A percentile compares a stretch with the other conserved stretches of the same genome.
phyloP scores from a whole-genome alignment of 352 stramenopile species.

The Phytophthora agathidicida region DNA sequence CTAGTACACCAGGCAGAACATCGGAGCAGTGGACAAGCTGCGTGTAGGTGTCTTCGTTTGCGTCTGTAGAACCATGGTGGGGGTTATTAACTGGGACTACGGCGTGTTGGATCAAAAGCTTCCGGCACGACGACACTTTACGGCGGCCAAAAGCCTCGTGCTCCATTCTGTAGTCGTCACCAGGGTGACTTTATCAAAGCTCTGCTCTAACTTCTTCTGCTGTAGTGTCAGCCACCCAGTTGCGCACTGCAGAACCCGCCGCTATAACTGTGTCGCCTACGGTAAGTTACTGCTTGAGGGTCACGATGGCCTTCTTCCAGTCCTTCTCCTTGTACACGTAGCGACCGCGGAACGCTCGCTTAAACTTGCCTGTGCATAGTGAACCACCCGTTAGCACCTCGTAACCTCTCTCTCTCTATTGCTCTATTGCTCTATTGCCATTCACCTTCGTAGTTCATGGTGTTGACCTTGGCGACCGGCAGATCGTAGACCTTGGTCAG shows the following conservation, averaged over 20 bases:
- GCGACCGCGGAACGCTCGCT: slow-evolving; percentile 83
- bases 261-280: slow-evolving; percentile 20
- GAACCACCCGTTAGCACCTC: slow-evolving; percentile 12
- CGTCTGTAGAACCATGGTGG: slow-evolving; percentile 16
- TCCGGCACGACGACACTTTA: not conserved
- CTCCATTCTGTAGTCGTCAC: slow-evolving; percentile 19
- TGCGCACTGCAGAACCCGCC: not conserved
- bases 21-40: slow-evolving; percentile 27
- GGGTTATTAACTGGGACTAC: too few relatives aligned
- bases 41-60: slow-evolving; percentile 26
- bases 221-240: not conserved
- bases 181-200: slow-evolving; percentile 18
- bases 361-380: slow-evolving; percentile 81
- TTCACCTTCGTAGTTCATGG: slow-evolving; percentile 94
- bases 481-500: slow-evolving; percentile 96
- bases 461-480: slow-evolving; percentile 94
- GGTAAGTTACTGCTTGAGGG: slow-evolving; percentile 80
- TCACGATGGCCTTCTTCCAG: slow-evolving; percentile 94
- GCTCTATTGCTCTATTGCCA: slow-evolving; percentile 5
- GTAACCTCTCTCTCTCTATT: not conserved
- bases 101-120: too few relatives aligned
- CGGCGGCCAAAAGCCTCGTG: slow-evolving; percentile 5
- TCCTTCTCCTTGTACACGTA: slow-evolving; percentile 93
- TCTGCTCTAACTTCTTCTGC: not conserved
- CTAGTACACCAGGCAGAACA: slow-evolving; percentile 69